Evolutionary conservation across 2,329 filamentous ascomycete genomes (phyloP), one percentile per base, ranked within the genome.

Genomic region (Colletotrichum orbiculare): DNA sequence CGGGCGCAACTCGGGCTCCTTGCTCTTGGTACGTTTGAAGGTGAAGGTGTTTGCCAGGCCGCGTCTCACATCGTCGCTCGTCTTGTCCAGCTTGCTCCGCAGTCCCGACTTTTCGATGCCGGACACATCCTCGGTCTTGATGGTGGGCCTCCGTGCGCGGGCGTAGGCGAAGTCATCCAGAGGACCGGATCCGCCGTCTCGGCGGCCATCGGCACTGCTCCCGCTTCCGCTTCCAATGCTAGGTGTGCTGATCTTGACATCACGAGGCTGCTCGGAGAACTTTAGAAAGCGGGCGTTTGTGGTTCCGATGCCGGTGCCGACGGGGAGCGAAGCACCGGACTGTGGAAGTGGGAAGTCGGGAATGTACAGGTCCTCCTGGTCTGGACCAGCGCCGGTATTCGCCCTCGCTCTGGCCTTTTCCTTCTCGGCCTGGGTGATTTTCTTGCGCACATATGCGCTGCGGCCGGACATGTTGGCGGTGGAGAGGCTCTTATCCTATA

Each of bases 381-480:
- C 79, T 46, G 50, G 57, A 3, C 53, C 35, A 12, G 34, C 8
- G 34, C 49, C 62, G 9, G 77, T 77, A 46, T 77, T 79, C 12
- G 75, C 71, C 17, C 72, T 69, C 2, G 81, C 81, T 60, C 77
- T 76, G 15, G 77, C 73, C 8, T 79, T 75, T 41, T 70, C 75
- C 3, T 73, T 68, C 57, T 80, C 82, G 34, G 80, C 77, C 62
- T 87, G 82, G 0, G 81, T 84, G 68, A 84, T 85, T 77, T 86
- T 87, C 73, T 87, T 87, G 71, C 85, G 83, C 72, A 86, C 85
- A 69, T 85, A 81, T 38, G 85, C 85, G 74, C 85, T 87, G 60
- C 85, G 79, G 65, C 84, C 85, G 7, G 85, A 88, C 85, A 88
- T 88, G 67, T 59, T 75, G 59, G 10, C 35, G 50, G 25, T 39